A percentile compares a stretch with the other conserved stretches of the same genome.
These are phyloP conservation scores for Leptographium wingfieldii DNA, from an alignment of 2,329 filamentous ascomycete genomes.

Conservation along the genomic window DNA sequence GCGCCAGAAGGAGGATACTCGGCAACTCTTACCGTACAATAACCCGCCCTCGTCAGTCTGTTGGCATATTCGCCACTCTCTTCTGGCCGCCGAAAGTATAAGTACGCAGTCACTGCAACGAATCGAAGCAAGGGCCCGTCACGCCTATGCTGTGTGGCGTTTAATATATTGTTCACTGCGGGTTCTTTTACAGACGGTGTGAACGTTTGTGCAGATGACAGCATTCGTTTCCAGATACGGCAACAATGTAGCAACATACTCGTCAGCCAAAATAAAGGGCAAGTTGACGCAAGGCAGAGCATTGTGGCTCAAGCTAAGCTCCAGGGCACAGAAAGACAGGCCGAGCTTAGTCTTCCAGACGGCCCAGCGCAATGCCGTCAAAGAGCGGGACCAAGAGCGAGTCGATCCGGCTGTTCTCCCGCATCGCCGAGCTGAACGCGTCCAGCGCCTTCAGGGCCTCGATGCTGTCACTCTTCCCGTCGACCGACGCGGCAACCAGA, in stretches of 20 bases:
- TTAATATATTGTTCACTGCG: background rate
- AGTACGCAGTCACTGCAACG: no score
- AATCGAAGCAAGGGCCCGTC: background rate
- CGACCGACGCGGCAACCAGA: background rate
- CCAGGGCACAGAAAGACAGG: background rate
- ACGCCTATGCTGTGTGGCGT: background rate
- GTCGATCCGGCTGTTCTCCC: constrained; percentile 20
- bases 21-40: no score
- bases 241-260: no score
- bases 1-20: background rate
- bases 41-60: background rate
- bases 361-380: constrained; percentile 23
- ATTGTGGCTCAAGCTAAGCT: background rate
- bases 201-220: background rate
- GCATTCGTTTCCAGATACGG: no score
- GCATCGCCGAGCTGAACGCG: constrained; percentile 23
- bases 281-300: no score
- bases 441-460: constrained; percentile 15
- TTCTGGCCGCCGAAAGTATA: background rate
- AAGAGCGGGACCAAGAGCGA: constrained; percentile 25
- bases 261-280: no score
- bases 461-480: background rate
- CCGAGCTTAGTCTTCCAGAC: constrained; percentile 14
- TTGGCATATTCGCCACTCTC: background rate
- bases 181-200: background rate